Conservation (phyloP, 768 basidiomycete genomes). For the Candolleomyces efflorescens region DNA sequence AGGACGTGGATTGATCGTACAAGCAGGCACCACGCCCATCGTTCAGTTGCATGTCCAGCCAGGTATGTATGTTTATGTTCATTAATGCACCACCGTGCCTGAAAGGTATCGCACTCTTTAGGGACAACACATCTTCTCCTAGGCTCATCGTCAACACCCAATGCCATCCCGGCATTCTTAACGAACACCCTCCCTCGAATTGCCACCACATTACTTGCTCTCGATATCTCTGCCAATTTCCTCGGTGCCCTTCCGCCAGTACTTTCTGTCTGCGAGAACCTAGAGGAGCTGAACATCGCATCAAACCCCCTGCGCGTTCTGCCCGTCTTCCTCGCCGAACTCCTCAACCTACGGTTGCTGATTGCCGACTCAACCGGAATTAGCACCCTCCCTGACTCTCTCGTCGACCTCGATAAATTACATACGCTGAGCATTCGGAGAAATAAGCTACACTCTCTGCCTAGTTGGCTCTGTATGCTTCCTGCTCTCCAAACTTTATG, state of each 20-base stretch:
- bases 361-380: constrained; percentile 92
- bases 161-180: constrained; percentile 74
- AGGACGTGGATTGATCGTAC: constrained; percentile 79
- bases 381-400: constrained; percentile 65
- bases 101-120: constrained; percentile 26
- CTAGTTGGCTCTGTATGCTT: constrained; percentile 95
- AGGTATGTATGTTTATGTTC: constrained; percentile 59
- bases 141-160: constrained; percentile 74
- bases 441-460: constrained; percentile 84
- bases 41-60: constrained; percentile 60
- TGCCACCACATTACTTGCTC: constrained; percentile 73
- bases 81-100: constrained; percentile 6
- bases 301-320: constrained; percentile 89
- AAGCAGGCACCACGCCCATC: constrained; percentile 59
- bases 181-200: constrained; percentile 67
- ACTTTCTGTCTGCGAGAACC: constrained; percentile 70
- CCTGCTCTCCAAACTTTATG: constrained; percentile 78
- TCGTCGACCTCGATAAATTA: constrained; percentile 70
- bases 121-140: constrained; percentile 94
- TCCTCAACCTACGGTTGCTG: constrained; percentile 77
- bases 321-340: constrained; percentile 80
- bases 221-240: constrained; percentile 91
- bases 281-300: constrained; percentile 93
- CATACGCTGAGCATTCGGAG: constrained; percentile 87
- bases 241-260: constrained; percentile 79